Base-by-base conservation (phyloP, 257 asterid genomes). In the Solanum chmielewskii region DNA sequence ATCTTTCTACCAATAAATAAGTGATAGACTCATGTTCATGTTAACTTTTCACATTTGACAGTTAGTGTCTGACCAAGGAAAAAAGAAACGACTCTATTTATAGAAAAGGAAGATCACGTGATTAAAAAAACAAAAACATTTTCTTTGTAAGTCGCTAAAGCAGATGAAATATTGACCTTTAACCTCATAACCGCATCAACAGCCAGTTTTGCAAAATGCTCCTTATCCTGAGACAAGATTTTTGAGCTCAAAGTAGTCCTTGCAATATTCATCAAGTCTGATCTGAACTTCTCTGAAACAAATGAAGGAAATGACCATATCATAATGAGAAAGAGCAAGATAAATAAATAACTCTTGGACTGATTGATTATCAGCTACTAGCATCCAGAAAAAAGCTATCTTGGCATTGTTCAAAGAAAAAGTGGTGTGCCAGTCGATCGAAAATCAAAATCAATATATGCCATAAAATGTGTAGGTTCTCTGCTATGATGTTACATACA, bases 231-330 rank as follows among this genome's bases (percentile, higher is more conserved):
- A 74, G 99, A 94, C 86, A 95, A 93, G 89, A 96, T 95, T 89
- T 96, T 96, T 88, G 99, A 95, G 83, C 99, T 96, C 94, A 96
- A 91, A 68, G 99, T 96, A 88, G 99, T 96, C 98, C 88, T 95
- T 49, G 98, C 98, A 78, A 96, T 95, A 92, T 94, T 95, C 97
- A 96, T 90, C 87, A 96, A 87, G 90, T 96, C 99, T 0, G 83
- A 86, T 85, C 91, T 91, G 89, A 95, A 96, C 90, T 93, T 94
- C 89, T 93, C 98, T 95, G 96, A 80, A 82, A 47, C 69, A 81
- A 9, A 29, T 29, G 18, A 81, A n/a, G 70, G 31, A 80, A 80
- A 80, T 78, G 44, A 29, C 29, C 64, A 77, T 76, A 77, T 80
- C 68, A 47, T 29, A 45, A 52, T 47, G 69, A 80, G 85, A 29